These are phyloP conservation scores for Chytridiales sp. DNA, from an alignment of 371 early-diverging fungal genomes.

Conservation along the genomic window DNA sequence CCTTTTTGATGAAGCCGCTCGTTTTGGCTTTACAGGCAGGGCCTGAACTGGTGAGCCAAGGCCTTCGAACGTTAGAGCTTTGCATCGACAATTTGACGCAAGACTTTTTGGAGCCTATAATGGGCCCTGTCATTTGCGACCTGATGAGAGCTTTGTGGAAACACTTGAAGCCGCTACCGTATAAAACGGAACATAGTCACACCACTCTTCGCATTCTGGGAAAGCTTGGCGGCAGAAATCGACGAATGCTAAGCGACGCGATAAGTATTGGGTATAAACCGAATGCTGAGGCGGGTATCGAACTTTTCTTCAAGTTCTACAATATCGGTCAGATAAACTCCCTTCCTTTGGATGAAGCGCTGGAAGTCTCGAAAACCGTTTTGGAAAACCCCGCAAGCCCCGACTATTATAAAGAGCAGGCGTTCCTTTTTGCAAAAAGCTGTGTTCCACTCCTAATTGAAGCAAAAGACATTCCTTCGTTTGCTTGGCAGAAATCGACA, in stretches of 20 bases:
- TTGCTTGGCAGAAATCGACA: conserved; percentile 41
- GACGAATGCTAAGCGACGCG: conserved; percentile 71
- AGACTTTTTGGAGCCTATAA: conserved; percentile 95
- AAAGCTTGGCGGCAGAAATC: conserved; percentile 92
- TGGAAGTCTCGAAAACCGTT: conserved; percentile 52
- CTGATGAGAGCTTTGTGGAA: conserved; percentile 90
- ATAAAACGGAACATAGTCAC: conserved; percentile 78
- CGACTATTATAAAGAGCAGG: conserved; percentile 59
- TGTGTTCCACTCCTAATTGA: conserved; percentile 72
- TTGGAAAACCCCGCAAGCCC: conserved; percentile 21
- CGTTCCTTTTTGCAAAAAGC: conserved; percentile 69
- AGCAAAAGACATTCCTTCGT: conserved; percentile 3
- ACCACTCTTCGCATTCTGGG: conserved; percentile 93
- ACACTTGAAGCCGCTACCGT: conserved; percentile 83
- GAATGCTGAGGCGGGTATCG: conserved; percentile 61
- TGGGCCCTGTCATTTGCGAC: conserved; percentile 90
- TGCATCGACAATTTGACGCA: conserved; percentile 97
- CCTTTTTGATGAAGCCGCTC: conserved; percentile 94
- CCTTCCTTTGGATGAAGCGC: conserved; percentile 47
- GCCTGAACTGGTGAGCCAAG: conserved; percentile 90
- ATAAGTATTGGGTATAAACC: conserved; percentile 55
- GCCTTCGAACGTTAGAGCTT: conserved; percentile 93
- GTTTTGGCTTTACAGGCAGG: conserved; percentile 91
- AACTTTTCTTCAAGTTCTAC: conserved; percentile 47
- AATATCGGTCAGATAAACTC: conserved; percentile 14